These are phyloP conservation scores for Nannochloropsis salina DNA, from an alignment of 108 stramenopile genomes.

Conservation along the genomic window DNA sequence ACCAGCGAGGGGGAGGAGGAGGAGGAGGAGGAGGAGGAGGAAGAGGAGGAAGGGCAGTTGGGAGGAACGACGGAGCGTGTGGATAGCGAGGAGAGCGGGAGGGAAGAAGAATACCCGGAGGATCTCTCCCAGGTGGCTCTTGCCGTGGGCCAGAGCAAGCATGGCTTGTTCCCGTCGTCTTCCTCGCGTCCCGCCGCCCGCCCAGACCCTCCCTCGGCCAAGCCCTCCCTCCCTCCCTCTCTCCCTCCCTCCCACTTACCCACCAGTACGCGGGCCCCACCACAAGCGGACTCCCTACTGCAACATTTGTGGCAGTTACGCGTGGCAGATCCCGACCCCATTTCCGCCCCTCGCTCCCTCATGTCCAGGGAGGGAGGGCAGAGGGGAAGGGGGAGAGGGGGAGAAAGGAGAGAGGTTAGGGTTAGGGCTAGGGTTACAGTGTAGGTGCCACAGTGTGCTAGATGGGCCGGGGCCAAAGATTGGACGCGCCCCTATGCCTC, in stretches of 20 bases:
- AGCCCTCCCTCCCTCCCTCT: slow-evolving; percentile 3
- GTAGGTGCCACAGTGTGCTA: no score
- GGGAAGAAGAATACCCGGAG: background rate
- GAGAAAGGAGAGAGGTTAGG: background rate
- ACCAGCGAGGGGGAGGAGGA: background rate
- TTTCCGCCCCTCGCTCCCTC: background rate
- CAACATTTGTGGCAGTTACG: background rate
- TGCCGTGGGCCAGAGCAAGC: background rate
- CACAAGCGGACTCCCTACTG: background rate
- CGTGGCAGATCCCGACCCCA: background rate
- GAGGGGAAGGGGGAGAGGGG: background rate
- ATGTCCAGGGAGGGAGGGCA: background rate
- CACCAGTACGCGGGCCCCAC: background rate
- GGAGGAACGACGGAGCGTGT: background rate
- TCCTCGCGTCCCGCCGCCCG: background rate
- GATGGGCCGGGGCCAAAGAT: no score
- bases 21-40: background rate
- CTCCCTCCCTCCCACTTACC: background rate
- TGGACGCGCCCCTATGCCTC: background rate
- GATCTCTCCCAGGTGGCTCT: background rate
- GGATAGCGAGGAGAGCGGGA: background rate
- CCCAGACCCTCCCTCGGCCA: background rate
- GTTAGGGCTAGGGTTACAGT: background rate
- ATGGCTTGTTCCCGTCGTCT: background rate
- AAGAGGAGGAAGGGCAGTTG: background rate